Evolutionary conservation across 2,329 filamentous ascomycete genomes (phyloP).

Genomic region (Beauveria sp.): DNA sequence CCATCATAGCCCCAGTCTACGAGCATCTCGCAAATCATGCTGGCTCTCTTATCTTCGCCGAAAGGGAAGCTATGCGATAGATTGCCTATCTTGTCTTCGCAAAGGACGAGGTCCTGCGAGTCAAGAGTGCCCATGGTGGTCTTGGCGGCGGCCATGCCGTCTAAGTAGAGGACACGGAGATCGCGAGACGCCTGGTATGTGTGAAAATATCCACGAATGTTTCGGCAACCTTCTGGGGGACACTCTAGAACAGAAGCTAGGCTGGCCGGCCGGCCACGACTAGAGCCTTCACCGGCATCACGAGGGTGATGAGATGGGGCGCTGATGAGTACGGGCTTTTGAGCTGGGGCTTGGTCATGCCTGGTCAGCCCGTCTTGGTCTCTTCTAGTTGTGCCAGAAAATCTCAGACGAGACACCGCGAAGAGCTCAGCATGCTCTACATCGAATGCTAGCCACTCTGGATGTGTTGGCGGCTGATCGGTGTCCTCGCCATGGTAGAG

Average conservation of each 20-base stretch:
- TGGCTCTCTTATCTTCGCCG: slow-evolving; percentile 46
- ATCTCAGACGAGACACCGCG: slow-evolving; percentile 22
- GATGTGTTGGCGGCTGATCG: not conserved
- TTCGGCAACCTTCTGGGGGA: not conserved
- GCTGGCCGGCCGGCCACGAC: not conserved
- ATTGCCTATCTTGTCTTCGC: slow-evolving; percentile 25
- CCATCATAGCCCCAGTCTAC: slow-evolving; percentile 53
- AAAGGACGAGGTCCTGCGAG: slow-evolving; percentile 55
- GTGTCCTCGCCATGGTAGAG: slow-evolving; percentile 53
- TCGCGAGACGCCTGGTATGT: slow-evolving; percentile 54
- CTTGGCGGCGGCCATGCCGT: slow-evolving; percentile 64
- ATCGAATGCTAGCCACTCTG: slow-evolving; percentile 53
- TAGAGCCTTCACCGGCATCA: slow-evolving; percentile 28
- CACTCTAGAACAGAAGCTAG: not conserved
- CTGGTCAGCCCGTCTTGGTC: too few relatives aligned
- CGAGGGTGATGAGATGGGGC: too few relatives aligned
- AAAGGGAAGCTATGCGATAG: not conserved
- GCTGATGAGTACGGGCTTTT: too few relatives aligned
- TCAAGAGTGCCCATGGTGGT: slow-evolving; percentile 59
- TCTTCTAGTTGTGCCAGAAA: too few relatives aligned
- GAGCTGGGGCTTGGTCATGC: too few relatives aligned
- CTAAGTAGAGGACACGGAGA: slow-evolving; percentile 58
- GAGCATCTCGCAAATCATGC: slow-evolving; percentile 48
- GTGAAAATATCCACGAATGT: slow-evolving; percentile 47
- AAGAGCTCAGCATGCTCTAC: slow-evolving; percentile 65